phyloP scores from a whole-genome alignment of 2,329 filamentous ascomycete genomes.

The Cladobotryum protrusum region DNA sequence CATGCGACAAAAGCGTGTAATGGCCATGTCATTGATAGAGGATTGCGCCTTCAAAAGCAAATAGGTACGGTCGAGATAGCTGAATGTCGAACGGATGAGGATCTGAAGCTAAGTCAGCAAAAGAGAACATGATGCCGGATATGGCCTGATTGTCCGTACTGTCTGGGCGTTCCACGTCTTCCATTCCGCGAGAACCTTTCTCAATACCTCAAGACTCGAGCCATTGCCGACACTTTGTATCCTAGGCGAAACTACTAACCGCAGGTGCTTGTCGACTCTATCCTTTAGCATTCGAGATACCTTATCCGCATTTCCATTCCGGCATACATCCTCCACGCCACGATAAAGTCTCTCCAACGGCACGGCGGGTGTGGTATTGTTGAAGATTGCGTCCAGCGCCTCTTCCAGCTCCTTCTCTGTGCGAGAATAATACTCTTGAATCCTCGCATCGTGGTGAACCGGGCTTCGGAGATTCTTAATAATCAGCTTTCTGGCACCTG shows the following conservation, averaged over 20 bases:
- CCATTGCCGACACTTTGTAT: conserved; percentile 44
- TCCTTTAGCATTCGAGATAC: conserved; percentile 61
- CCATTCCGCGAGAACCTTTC: conserved; percentile 56
- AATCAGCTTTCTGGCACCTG: conserved; percentile 77
- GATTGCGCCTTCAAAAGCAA: conserved; percentile 64
- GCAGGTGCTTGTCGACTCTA: conserved; percentile 63
- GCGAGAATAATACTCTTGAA: conserved; percentile 71
- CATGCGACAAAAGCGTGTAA: conserved; percentile 64
- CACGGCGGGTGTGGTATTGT: conserved; percentile 51
- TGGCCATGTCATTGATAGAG: conserved; percentile 75
- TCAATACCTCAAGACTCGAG: conserved; percentile 59
- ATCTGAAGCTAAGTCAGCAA: conserved; percentile 39
- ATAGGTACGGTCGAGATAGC: conserved; percentile 87
- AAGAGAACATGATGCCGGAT: not conserved
- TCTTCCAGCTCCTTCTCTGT: conserved; percentile 68
- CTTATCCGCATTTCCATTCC: conserved; percentile 63
- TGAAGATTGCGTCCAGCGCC: conserved; percentile 69
- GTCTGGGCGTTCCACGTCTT: conserved; percentile 70
- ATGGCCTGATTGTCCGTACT: conserved; percentile 38
- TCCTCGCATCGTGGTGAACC: conserved; percentile 50
- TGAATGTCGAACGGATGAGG: conserved; percentile 81
- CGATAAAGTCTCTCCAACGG: conserved; percentile 88
- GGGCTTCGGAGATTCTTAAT: conserved; percentile 81
- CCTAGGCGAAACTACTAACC: conserved; percentile 49
- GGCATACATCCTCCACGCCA: conserved; percentile 85